Conservation (phyloP, 192 early-diverging fungal species). For the Coemansia sp. region DNA sequence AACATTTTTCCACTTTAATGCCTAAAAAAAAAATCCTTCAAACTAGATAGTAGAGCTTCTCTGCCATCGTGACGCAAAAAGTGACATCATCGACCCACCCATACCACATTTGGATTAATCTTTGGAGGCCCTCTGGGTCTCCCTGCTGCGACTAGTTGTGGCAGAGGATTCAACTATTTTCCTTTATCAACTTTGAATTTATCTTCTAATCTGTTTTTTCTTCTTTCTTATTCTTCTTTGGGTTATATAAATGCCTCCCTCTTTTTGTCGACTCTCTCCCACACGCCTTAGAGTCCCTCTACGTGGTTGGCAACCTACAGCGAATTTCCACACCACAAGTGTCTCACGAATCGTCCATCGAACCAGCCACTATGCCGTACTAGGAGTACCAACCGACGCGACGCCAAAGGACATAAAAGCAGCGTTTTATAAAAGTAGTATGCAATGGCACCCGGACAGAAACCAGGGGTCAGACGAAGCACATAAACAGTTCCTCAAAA, state of each 20-base stretch:
- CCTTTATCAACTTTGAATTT: background rate
- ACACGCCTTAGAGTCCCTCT: background rate
- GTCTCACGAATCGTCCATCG: conserved; percentile 23
- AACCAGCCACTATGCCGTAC: conserved; percentile 39
- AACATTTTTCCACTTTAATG: too few species aligned
- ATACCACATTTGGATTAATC: too few species aligned
- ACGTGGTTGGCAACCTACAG: background rate
- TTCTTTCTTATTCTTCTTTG: background rate
- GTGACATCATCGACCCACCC: too few species aligned
- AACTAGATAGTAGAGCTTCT: too few species aligned
- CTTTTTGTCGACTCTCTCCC: background rate
- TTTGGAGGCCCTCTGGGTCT: too few species aligned
- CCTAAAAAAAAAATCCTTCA: too few species aligned
- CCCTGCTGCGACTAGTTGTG: too few species aligned
- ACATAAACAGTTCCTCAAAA: conserved; percentile 69
- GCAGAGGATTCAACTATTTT: too few species aligned
- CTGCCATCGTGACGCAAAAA: too few species aligned
- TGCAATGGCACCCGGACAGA: conserved; percentile 82
- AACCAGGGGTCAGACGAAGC: conserved; percentile 72
- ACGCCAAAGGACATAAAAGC: conserved; percentile 44
- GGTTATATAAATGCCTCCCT: background rate
- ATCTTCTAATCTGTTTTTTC: background rate
- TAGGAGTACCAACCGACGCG: conserved; percentile 31
- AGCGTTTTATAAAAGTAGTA: conserved; percentile 56
- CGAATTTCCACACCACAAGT: conserved; percentile 24